A percentile compares a stretch with the other conserved stretches of the same genome.
Conservation (phyloP, 345 rosid genomes). For the Acer yangbiense region DNA sequence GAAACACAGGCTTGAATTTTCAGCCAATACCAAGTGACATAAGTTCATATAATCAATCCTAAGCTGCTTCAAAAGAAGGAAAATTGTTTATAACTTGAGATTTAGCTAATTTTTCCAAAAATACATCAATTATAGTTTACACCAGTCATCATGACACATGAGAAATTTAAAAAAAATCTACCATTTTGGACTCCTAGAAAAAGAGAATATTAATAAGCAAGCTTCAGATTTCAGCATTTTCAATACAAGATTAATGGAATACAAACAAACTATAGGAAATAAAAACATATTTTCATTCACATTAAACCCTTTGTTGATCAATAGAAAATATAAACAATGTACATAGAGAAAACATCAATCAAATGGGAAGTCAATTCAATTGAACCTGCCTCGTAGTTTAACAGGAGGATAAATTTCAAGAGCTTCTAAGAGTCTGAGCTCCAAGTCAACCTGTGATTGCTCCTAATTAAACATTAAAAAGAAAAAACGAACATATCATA, state of each 20-base stretch:
- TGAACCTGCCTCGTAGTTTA: constrained; percentile 67
- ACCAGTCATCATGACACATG: not conserved
- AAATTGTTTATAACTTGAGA: not conserved
- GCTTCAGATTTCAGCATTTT: not conserved
- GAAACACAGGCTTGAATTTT: not conserved
- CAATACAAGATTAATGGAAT: no score
- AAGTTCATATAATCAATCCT: not conserved
- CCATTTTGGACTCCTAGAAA: not conserved
- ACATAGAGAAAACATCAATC: not conserved
- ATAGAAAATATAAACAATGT: not conserved
- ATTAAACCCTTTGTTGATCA: not conserved
- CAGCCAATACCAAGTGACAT: not conserved
- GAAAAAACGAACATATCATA: constrained; percentile 2
- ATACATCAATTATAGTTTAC: not conserved
- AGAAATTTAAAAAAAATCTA: not conserved
- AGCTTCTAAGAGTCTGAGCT: constrained; percentile 87
- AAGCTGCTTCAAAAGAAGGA: not conserved
- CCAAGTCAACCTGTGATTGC: constrained; percentile 94
- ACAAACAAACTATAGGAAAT: no score
- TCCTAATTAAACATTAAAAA: constrained; percentile 49
- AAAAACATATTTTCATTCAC: not conserved
- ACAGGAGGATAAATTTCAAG: constrained; percentile 89
- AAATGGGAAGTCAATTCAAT: not conserved
- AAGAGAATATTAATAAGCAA: not conserved
- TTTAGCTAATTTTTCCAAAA: not conserved